Evolutionary conservation across 768 basidiomycete genomes (phyloP).

Genomic region (Mycena amicta): DNA sequence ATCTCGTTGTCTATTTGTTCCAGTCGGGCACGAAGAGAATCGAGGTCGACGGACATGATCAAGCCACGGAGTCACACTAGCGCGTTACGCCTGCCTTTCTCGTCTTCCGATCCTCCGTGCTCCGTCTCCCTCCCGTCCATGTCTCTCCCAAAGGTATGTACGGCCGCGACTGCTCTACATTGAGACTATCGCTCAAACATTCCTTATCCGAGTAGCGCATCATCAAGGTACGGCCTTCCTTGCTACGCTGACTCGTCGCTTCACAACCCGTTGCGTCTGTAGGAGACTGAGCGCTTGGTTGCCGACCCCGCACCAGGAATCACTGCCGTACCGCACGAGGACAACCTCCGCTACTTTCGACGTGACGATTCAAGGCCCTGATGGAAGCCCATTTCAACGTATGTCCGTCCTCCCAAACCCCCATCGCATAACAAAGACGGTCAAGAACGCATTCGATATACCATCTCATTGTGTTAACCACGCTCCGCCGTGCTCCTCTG

Average conservation of each 20-base stretch:
- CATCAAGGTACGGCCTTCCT: conserved; percentile 44
- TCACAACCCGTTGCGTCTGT: conserved; percentile 10
- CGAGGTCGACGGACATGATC: background rate
- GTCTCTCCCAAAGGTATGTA: conserved; percentile 57
- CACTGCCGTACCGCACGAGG: conserved; percentile 92
- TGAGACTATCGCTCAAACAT: background rate
- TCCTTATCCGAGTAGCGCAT: conserved; percentile 44
- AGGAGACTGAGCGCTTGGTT: conserved; percentile 98
- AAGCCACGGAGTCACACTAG: background rate
- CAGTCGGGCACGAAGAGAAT: background rate
- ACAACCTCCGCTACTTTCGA: conserved; percentile 99
- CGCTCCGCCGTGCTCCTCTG: background rate
- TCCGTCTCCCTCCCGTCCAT: conserved; percentile 27
- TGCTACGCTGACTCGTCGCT: conserved; percentile 14
- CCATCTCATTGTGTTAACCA: background rate
- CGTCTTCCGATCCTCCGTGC: background rate
- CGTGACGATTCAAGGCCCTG: conserved; percentile 94
- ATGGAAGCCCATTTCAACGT: conserved; percentile 91
- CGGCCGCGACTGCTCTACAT: background rate
- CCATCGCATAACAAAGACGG: background rate
- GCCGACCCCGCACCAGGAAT: conserved; percentile 98
- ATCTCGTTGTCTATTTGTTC: background rate
- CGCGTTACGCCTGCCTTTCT: background rate
- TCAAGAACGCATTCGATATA: background rate
- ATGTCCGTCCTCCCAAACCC: conserved; percentile 23